Base-by-base conservation (phyloP, 495 filamentous ascomycete genomes). In the Cercophora newfieldiana region DNA sequence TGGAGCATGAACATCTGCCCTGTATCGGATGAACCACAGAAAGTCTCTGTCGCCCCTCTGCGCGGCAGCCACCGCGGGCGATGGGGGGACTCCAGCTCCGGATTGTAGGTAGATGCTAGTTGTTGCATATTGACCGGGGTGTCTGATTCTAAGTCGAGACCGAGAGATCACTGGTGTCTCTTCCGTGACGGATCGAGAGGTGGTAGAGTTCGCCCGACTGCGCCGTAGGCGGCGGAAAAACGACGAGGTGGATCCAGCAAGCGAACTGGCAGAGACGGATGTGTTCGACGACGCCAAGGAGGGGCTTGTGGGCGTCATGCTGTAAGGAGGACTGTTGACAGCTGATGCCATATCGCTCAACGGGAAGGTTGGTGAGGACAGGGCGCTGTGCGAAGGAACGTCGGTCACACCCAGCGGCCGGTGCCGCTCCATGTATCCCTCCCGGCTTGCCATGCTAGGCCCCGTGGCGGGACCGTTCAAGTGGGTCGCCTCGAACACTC, bases 81-180 rank as follows among this genome's bases (percentile, higher is more conserved):
- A 48, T 8, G 60, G 47, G 7, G 60, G 60, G 22, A 16, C 10
- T 14, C 28, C 44, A 19, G 44, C 60, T 21, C 54, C 21, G 6
- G 60, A 63, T 31, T 63, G 44, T 28, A 63, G 60, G 21, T 63
- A 63, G 21, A 63, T 63, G 19, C 54, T 48, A 1, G 60, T 63
- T 18, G 47, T 19, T 30, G 25, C 48, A 16, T 53, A 22, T 2
- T 50, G 19, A 48, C 60, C 60, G 21, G 48, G 60, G 22, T 29
- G 54, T 22, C 60, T 16, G 2, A 53, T 33, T 16, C 49, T 53
- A 7, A 53, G 49, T 19, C 21, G 49, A 7, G 49, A 53, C 21
- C 21, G 10, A 7, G 49, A 19, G 10, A 19, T 12, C 49, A 53
- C 21, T n/a, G n/a, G n/a, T 10, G 49, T 53, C 10, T 53, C 49